Base-by-base conservation (phyloP, 192 early-diverging fungal species). In the Pilaira anomala region DNA sequence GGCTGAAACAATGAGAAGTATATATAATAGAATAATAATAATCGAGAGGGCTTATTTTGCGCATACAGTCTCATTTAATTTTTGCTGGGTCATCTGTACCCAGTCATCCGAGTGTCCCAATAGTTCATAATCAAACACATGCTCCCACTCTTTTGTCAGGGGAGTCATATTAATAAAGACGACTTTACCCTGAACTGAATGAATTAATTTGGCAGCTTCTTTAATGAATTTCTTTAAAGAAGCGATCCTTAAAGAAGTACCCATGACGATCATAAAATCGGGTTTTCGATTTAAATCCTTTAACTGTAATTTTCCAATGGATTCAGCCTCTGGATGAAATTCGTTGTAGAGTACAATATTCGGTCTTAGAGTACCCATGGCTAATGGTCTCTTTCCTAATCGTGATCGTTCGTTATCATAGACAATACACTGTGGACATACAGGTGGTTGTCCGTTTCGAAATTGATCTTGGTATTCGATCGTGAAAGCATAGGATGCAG, bases 301-400 rank as follows among this genome's bases (percentile, higher is more conserved):
- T 24, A 71, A 28, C 33, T 80, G 78, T 30, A 86, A 71, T 60
- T 82, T 63, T 61, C 83, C 83, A 77, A 87, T 89, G 9, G 76
- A 65, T 11, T 88, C 86, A 1, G 90, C 93, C 50, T 82, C 61
- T 0, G 85, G 71, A 71, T 95, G 93, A 63, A 85, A 80, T 67
- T 98, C 95, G 63, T 96, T 95, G 76, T 98, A 98, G 7, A 98
- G 78, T 7, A 98, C 91, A 77, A 98, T 91, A 63, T 90, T 89
- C 6, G 96, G 96, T 50, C 95, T 80, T 24, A 98, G 60, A 2
- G 85, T 83, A 6, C 96, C 96, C 7, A 86, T 73, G 1, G 86
- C 78, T 2, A 90, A 63, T 5, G 78, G 72, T 48, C 96, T 82
- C 72, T 95, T 96, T 18, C 94, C 95, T 18, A 76, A 68, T 14